Percentiles rank a stretch among this genome's conserved stretches.
phyloP scores from a whole-genome alignment of 768 basidiomycete species.

The Serendipita vermifera region DNA sequence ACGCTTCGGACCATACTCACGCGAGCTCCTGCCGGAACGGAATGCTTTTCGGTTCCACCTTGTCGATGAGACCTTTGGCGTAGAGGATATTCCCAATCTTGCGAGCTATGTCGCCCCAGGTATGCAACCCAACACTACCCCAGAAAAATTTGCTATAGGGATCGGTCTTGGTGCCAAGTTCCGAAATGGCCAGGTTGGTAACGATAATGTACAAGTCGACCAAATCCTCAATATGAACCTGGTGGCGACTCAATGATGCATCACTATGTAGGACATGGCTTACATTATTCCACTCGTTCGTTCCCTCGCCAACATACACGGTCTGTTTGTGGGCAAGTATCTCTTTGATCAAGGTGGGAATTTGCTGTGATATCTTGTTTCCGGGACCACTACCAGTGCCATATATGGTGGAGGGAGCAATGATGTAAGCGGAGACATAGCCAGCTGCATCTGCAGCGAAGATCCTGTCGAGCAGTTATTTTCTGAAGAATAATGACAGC shows the following conservation, averaged over 20 bases:
- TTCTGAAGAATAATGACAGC: background rate
- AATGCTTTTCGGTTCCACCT: slow-evolving; percentile 14
- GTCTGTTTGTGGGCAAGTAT: slow-evolving; percentile 16
- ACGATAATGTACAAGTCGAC: slow-evolving; percentile 20
- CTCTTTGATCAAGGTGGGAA: slow-evolving; percentile 15
- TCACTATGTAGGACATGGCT: background rate
- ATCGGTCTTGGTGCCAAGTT: slow-evolving; percentile 10
- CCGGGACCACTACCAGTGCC: slow-evolving; percentile 19
- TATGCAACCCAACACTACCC: slow-evolving; percentile 17
- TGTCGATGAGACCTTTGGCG: slow-evolving; percentile 13
- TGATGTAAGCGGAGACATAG: slow-evolving; percentile 18
- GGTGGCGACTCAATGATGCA: background rate
- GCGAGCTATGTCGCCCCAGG: slow-evolving; percentile 17
- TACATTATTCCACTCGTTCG: slow-evolving; percentile 19
- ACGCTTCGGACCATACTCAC: too few relatives aligned
- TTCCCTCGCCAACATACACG: slow-evolving; percentile 18
- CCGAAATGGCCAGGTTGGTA: slow-evolving; percentile 16
- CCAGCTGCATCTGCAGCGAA: slow-evolving; percentile 15
- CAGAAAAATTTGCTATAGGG: slow-evolving; percentile 20
- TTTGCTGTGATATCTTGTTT: slow-evolving; percentile 18
- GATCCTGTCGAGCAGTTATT: slow-evolving; percentile 13
- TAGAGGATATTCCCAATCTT: slow-evolving; percentile 15
- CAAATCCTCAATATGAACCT: slow-evolving; percentile 21
- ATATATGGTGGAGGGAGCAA: slow-evolving; percentile 21
- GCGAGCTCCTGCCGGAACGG: slow-evolving; percentile 12